A percentile compares a stretch with the other conserved stretches of the same genome.
These are phyloP conservation scores for Podosphaera xanthii DNA, from an alignment of 2,329 filamentous ascomycete genomes.

Conservation along the genomic window DNA sequence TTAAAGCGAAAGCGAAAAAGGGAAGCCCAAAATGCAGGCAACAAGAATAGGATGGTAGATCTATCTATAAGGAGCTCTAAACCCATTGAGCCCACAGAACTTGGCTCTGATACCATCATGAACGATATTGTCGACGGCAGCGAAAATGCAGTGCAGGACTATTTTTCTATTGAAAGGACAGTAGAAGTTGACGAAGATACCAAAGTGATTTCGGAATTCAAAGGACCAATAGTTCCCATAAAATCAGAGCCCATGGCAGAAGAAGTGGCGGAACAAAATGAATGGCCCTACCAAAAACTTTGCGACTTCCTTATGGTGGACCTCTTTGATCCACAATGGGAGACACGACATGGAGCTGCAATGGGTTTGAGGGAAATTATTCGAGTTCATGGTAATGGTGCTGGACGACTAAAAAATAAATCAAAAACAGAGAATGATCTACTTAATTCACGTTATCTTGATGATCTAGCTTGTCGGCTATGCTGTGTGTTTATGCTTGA, in stretches of 20 bases:
- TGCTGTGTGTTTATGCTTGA: conserved; percentile 95
- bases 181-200: conserved; percentile 65
- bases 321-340: conserved; percentile 83
- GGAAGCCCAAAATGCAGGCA: conserved; percentile 70
- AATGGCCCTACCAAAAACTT: conserved; percentile 87
- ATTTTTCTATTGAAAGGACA: conserved; percentile 70
- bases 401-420: conserved; percentile 54
- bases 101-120: conserved; percentile 18
- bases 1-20: conserved; percentile 85
- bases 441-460: conserved; percentile 67
- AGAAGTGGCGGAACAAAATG: conserved; percentile 49
- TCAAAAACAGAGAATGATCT: conserved; percentile 50
- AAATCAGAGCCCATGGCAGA: conserved; percentile 71
- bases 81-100: conserved; percentile 7
- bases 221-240: conserved; percentile 57
- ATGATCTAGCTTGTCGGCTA: conserved; percentile 83
- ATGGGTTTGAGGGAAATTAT: conserved; percentile 86
- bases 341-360: conserved; percentile 84
- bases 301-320: conserved; percentile 89
- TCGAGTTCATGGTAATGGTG: conserved; percentile 73
- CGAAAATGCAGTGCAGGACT: conserved; percentile 46
- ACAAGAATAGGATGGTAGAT: conserved; percentile 77
- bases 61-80: conserved; percentile 37
- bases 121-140: conserved; percentile 36
- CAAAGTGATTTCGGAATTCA: conserved; percentile 89